Percentiles rank a stretch among this genome's conserved stretches.
These are phyloP conservation scores for Suhomyces maxii DNA, from an alignment of 1,139 yeast species.

Conservation along the genomic window DNA sequence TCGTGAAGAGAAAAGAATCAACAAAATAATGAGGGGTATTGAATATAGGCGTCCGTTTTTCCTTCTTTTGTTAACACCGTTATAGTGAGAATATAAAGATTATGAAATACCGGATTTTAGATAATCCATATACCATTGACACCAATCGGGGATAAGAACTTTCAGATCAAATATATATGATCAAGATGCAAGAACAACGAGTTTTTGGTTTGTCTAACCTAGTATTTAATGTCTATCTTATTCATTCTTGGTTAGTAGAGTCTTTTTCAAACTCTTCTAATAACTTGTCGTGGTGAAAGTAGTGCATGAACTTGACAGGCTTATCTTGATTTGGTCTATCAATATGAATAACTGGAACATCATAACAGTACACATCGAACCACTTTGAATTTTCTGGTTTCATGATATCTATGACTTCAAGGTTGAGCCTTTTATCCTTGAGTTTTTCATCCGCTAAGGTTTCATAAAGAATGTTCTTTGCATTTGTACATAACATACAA, in stretches of 20 bases:
- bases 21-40: too few species aligned
- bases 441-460: conserved; percentile 33
- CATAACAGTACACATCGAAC: conserved; percentile 84
- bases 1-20: too few species aligned
- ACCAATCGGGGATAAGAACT: neutral
- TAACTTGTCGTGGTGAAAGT: conserved; percentile 59
- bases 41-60: too few species aligned
- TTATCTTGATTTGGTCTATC: conserved; percentile 48
- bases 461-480: conserved; percentile 52
- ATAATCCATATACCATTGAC: neutral
- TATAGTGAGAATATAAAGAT: too few species aligned
- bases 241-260: too few species aligned
- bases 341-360: conserved; percentile 85
- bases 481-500: conserved; percentile 78
- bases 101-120: neutral
- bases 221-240: too few species aligned
- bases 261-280: conserved; percentile 40
- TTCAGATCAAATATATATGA: neutral
- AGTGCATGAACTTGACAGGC: conserved; percentile 74
- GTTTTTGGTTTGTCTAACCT: neutral
- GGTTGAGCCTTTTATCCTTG: conserved; percentile 28
- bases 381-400: conserved; percentile 65
- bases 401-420: conserved; percentile 65
- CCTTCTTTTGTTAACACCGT: too few species aligned
- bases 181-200: neutral